These are phyloP conservation scores for Ascochyta fabae DNA, from an alignment of 2,329 filamentous ascomycete genomes.

Conservation along the genomic window DNA sequence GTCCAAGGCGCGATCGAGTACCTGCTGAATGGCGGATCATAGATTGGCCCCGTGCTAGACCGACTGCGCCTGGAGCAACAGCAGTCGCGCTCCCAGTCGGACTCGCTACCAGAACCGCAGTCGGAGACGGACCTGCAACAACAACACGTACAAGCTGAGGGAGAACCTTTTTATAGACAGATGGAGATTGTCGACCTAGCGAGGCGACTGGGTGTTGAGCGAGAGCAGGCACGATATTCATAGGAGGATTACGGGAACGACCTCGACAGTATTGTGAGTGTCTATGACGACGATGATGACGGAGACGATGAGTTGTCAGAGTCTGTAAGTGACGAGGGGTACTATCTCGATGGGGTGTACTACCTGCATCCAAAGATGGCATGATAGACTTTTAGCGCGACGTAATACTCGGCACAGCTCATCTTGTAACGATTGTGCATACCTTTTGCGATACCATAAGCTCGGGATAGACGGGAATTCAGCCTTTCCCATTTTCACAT, in stretches of 20 bases:
- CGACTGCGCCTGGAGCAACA: constrained; percentile 8
- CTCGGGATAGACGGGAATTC: not conserved
- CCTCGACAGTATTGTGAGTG: constrained; percentile 4
- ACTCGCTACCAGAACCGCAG: not conserved
- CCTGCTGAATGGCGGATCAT: constrained; percentile 54
- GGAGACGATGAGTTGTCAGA: not conserved
- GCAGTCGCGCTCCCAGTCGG: not conserved
- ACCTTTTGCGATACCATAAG: not conserved
- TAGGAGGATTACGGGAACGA: constrained; percentile 12
- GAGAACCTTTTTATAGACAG: not conserved
- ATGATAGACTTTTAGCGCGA: not conserved
- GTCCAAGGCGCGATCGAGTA: constrained; percentile 91
- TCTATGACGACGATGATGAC: not conserved
- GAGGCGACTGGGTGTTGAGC: not conserved
- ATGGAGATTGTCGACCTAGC: not conserved
- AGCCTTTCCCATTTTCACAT: not conserved
- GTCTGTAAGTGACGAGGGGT: not conserved
- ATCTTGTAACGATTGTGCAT: not conserved
- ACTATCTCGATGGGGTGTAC: not conserved
- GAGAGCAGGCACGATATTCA: not conserved
- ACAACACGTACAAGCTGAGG: not conserved
- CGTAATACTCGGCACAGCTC: constrained; percentile 1
- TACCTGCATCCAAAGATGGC: not conserved
- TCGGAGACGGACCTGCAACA: not conserved
- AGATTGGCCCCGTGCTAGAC: constrained; percentile 20